Percentiles rank a stretch among this genome's conserved stretches.
Evolutionary conservation across 1,284 basidiomycete genomes (phyloP).

Genomic region (Neolentinus lepideus): DNA sequence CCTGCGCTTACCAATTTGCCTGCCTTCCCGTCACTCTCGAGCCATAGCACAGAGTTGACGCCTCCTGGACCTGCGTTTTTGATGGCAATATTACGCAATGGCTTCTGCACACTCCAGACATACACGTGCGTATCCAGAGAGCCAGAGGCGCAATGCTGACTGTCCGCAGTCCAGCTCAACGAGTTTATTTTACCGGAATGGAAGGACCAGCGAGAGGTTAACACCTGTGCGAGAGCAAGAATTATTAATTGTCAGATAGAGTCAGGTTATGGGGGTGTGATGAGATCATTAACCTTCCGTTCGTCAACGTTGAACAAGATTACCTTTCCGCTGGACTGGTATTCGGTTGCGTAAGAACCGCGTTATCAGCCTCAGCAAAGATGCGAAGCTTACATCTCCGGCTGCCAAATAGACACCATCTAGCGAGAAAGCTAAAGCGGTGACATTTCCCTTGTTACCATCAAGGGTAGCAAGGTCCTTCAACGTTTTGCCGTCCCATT

Average conservation of each 20-base stretch:
- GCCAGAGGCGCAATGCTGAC: conserved; percentile 75
- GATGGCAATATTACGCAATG: conserved; percentile 75
- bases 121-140: conserved; percentile 92
- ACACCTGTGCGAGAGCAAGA: conserved; percentile 26
- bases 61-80: conserved; percentile 84
- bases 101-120: conserved; percentile 79
- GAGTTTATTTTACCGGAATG: conserved; percentile 82
- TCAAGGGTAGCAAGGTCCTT: conserved; percentile 55
- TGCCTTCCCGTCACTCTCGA: conserved; percentile 34
- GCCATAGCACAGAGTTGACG: conserved; percentile 77
- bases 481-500: conserved; percentile 58
- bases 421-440: conserved; percentile 76
- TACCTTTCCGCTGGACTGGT: conserved; percentile 71
- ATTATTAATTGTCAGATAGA: not conserved
- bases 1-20: conserved; percentile 67
- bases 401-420: conserved; percentile 72
- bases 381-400: conserved; percentile 59
- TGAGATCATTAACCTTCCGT: conserved; percentile 38
- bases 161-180: conserved; percentile 73
- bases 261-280: not conserved
- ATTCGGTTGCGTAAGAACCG: not conserved
- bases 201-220: conserved; percentile 82
- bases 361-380: conserved; percentile 1
- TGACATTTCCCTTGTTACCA: conserved; percentile 66
- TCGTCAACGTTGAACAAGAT: conserved; percentile 69